These are phyloP conservation scores for Populus hybrid DNA, from an alignment of 441 rosid genomes.

Conservation along the genomic window DNA sequence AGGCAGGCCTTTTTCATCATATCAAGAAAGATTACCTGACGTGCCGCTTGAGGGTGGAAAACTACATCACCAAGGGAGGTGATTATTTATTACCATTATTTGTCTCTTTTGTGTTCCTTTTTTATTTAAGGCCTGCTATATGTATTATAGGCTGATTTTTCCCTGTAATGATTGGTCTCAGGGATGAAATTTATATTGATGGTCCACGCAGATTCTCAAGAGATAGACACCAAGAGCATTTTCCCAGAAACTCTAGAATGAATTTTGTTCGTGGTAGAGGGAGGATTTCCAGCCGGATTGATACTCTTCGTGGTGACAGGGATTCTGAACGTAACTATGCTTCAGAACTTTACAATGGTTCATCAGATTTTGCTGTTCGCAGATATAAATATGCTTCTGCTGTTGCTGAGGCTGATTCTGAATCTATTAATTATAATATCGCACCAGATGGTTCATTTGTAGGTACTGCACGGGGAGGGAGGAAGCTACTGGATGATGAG, in stretches of 20 bases:
- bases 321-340: conserved; percentile 45
- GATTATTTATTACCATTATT: conserved; percentile 36
- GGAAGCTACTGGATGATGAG: conserved; percentile 47
- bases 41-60: conserved; percentile 47
- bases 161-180: conserved; percentile 29
- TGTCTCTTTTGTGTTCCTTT: not conserved
- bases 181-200: conserved; percentile 47
- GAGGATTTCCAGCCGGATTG: conserved; percentile 52
- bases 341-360: conserved; percentile 37
- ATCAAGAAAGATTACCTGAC: conserved; percentile 57
- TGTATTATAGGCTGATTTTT: conserved; percentile 15
- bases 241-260: conserved; percentile 52
- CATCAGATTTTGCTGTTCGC: conserved; percentile 31
- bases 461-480: conserved; percentile 59
- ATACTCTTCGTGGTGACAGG: conserved; percentile 39
- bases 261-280: conserved; percentile 63
- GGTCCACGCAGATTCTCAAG: conserved; percentile 50
- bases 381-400: conserved; percentile 40
- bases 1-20: conserved; percentile 40
- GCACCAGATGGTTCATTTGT: conserved; percentile 48
- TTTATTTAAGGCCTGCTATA: not conserved
- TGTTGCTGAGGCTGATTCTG: conserved; percentile 34
- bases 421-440: conserved; percentile 41
- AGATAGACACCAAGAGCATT: conserved; percentile 55
- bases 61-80: conserved; percentile 69